Evolutionary conservation across 108 stramenopile species (phyloP), one percentile per base, ranked within the genome.

Genomic region (Pelagomonas calceolata): DNA sequence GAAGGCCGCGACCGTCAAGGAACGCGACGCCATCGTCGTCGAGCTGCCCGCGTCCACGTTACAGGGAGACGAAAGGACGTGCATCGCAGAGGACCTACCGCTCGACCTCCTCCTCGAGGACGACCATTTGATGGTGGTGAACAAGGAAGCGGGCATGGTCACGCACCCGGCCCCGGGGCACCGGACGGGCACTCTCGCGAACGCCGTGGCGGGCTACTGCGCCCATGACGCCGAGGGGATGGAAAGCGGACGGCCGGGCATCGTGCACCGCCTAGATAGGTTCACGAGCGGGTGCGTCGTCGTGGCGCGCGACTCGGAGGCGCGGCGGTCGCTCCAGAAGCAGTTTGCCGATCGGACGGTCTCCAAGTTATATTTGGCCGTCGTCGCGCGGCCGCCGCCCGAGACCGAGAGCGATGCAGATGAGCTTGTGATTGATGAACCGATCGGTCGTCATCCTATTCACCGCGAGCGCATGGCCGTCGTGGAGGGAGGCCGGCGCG

Each of bases 141-240:
- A 91, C 75, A 96, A 96, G 78, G 84, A 88, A 33, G 92, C 92
- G 29, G 92, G 89, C 43, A 94, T 97, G 91, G 96, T 97, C 0
- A 94, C 95, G 0, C 96, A 97, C 75, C 96, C 96, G 34, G 96
- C 94, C n/a, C 90, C 92, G 29, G 96, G 96, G n/a, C 91, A 91
- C 70, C 91, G 93, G 90, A 89, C 91, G 73, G 91, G 90, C 63
- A 97, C 96, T 26, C 84, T 97, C 30, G 93, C 94, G 4, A 97
- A 97, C 78, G 96, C 94, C 21, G 79, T 97, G n/a, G 88, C 93
- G 0, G 81, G 90, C 73, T 94, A 95, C 80, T 77, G 94, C 34
- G 72, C 76, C 68, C 75, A 83, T 45, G 78, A 79, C 35, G 86
- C 84, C 71, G 82, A 85, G 15, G 87, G 72, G 82, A 90, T 87